Evolutionary conservation across 768 basidiomycete genomes (phyloP).

Genomic region (Pulveroboletus sp.): DNA sequence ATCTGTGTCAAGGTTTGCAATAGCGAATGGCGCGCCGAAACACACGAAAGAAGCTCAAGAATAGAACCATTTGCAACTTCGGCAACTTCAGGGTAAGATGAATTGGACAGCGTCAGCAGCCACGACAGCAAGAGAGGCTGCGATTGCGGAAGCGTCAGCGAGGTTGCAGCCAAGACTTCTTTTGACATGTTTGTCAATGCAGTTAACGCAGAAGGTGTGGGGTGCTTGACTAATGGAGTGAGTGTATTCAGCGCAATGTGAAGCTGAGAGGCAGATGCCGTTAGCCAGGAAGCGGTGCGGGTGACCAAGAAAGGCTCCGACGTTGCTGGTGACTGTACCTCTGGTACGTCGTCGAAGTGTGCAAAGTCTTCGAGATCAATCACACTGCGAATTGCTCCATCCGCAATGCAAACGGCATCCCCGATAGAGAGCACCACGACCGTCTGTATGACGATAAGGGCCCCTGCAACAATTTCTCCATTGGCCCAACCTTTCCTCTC

Average conservation of each 20-base stretch:
- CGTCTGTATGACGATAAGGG: slow-evolving; percentile 54
- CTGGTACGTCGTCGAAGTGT: slow-evolving; percentile 24
- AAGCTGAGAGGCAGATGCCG: slow-evolving; percentile 76
- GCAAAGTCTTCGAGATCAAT: slow-evolving; percentile 62
- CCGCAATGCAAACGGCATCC: slow-evolving; percentile 60
- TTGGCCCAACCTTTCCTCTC: slow-evolving; percentile 64
- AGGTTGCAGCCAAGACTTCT: slow-evolving; percentile 49
- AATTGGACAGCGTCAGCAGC: slow-evolving; percentile 68
- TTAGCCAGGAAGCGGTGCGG: slow-evolving; percentile 75
- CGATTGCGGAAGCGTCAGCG: slow-evolving; percentile 61
- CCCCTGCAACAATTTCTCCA: slow-evolving; percentile 59
- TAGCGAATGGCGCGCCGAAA: slow-evolving; percentile 44
- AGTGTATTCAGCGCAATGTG: slow-evolving; percentile 78
- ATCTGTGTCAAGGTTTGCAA: slow-evolving; percentile 58
- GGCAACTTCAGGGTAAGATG: slow-evolving; percentile 51
- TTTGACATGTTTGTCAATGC: slow-evolving; percentile 56
- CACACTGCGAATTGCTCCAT: slow-evolving; percentile 55
- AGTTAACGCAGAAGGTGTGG: slow-evolving; percentile 58
- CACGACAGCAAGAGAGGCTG: slow-evolving; percentile 67
- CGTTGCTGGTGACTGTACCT: slow-evolving; percentile 16
- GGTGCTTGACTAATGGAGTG: slow-evolving; percentile 66
- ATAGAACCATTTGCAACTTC: slow-evolving; percentile 46
- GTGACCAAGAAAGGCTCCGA: slow-evolving; percentile 44
- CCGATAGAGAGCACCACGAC: slow-evolving; percentile 57
- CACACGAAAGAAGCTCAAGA: slow-evolving; percentile 38